Base-by-base conservation (phyloP, 768 basidiomycete genomes). In the Rhodotorula diobovata region DNA sequence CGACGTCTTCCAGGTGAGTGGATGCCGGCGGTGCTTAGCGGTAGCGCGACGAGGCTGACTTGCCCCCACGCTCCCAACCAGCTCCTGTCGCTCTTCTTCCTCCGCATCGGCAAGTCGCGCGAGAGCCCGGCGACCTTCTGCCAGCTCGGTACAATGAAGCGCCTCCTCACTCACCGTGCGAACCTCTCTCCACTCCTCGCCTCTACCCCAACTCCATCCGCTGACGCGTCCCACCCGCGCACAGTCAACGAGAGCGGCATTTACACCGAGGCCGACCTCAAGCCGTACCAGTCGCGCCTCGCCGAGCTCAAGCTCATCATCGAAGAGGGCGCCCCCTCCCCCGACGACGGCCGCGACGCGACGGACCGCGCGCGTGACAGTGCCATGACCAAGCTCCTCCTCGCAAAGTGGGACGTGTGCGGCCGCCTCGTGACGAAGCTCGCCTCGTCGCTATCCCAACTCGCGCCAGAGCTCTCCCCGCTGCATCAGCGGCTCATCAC, bases 91-190 rank as follows among this genome's bases (percentile, higher is more conserved):
- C 86, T 99, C 74, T 97, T 96, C 85, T 99, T 93, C 84, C 87
- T 99, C 77, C 96, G 94, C 48, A 93, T 99, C 72, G 96, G 96
- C 54, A 94, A 93, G 83, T 93, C 91, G 51, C 87, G 88, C 75
- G 94, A 97, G 80, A 89, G 89, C 18, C 94, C 95, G 0, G 95
- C 94, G 35, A 92, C 90, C 1, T 99, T 96, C 81, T 92, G 91
- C 73, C 96, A 98, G 78, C 88, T 98, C 73, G 92, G 93, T 50
- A 93, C 89, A 70, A 96, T 99, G 89, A 84, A 76, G 68, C 64
- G 72, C 2, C 68, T 75, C 30, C 65, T 77, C 30, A 71, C 75
- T 0, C 75, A 76, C 58, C 66, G 66, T 71, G 39, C 54, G 61
- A n/a, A 35, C 23, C 15, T 21, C 2, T 8, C 23, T 3, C n/a